These are phyloP conservation scores for Hypocreales sp. DNA, from an alignment of 2,329 filamentous ascomycete genomes.

Conservation along the genomic window DNA sequence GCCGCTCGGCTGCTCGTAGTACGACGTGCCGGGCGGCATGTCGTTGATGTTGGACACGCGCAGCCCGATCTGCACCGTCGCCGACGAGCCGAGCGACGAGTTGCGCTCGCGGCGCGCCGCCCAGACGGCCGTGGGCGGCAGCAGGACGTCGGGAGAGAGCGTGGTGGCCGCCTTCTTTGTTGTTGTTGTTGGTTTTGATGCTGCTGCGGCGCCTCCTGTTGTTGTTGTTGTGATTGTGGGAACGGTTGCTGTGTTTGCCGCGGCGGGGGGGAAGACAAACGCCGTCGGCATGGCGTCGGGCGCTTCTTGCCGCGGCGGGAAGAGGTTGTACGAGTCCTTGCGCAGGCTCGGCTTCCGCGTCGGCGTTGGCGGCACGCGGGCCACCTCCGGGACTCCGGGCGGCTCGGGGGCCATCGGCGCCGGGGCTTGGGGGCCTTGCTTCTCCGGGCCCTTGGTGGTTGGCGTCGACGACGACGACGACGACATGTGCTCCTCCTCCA, in stretches of 20 bases:
- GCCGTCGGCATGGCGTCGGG: slow-evolving; percentile 10
- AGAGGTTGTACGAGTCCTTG: slow-evolving; percentile 3
- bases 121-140: slow-evolving; percentile 29
- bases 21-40: slow-evolving; percentile 18
- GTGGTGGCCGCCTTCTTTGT: not conserved
- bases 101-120: slow-evolving; percentile 32
- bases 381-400: too few species aligned
- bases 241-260: too few species aligned
- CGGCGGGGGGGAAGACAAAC: slow-evolving; percentile 21
- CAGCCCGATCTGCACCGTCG: slow-evolving; percentile 57
- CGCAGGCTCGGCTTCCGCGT: not conserved
- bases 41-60: slow-evolving; percentile 46
- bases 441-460: not conserved
- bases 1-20: slow-evolving; percentile 1
- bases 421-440: not conserved
- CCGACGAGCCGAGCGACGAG: slow-evolving; percentile 48
- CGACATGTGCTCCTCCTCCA: not conserved
- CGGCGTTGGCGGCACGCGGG: too few species aligned
- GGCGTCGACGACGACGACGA: not conserved
- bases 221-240: slow-evolving; percentile 1
- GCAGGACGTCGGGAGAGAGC: slow-evolving; percentile 6
- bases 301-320: slow-evolving; percentile 5
- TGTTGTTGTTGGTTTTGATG: slow-evolving; percentile 1
- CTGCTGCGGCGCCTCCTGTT: too few species aligned
- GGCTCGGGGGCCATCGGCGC: not conserved